phyloP scores from a whole-genome alignment of 768 basidiomycete genomes.

The Sistotremastrum suecicum region DNA sequence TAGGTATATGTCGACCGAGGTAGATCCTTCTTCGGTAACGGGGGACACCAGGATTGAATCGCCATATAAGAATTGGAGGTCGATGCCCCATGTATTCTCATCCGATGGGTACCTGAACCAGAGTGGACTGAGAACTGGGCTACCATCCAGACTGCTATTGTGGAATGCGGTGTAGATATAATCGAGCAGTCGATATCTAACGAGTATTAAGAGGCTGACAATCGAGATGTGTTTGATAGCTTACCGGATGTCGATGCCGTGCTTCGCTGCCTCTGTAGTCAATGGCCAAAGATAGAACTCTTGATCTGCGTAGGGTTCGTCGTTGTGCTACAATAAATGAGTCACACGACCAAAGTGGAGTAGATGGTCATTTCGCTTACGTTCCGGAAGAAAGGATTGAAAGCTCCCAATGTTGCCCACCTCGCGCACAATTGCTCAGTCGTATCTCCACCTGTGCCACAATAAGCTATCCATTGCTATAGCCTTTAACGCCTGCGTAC shows the following conservation, averaged over 20 bases:
- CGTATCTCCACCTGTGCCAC: conserved; percentile 33
- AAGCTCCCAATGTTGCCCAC: conserved; percentile 67
- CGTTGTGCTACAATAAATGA: conserved; percentile 31
- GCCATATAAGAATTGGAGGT: conserved; percentile 59
- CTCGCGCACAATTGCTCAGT: conserved; percentile 58
- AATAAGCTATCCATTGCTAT: background rate
- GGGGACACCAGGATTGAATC: conserved; percentile 55
- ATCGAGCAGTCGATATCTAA: conserved; percentile 52
- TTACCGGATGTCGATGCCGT: conserved; percentile 48
- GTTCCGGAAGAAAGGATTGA: conserved; percentile 71
- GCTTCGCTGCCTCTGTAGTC: conserved; percentile 43
- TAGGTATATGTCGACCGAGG: conserved; percentile 45
- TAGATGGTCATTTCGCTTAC: conserved; percentile 20
- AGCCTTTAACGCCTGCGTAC: conserved; percentile 17
- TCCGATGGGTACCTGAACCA: conserved; percentile 60
- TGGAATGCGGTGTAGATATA: conserved; percentile 65
- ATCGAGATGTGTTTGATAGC: conserved; percentile 6
- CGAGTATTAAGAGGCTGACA: background rate
- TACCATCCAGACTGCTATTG: conserved; percentile 39
- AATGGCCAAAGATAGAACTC: conserved; percentile 56
- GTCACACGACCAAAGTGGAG: too few relatives aligned
- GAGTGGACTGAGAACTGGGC: conserved; percentile 48
- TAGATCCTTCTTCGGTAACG: conserved; percentile 45
- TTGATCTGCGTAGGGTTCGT: conserved; percentile 36
- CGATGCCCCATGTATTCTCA: conserved; percentile 39